phyloP scores from a whole-genome alignment of 2,329 filamentous ascomycete genomes.

The Emericellopsis cladophorae region DNA sequence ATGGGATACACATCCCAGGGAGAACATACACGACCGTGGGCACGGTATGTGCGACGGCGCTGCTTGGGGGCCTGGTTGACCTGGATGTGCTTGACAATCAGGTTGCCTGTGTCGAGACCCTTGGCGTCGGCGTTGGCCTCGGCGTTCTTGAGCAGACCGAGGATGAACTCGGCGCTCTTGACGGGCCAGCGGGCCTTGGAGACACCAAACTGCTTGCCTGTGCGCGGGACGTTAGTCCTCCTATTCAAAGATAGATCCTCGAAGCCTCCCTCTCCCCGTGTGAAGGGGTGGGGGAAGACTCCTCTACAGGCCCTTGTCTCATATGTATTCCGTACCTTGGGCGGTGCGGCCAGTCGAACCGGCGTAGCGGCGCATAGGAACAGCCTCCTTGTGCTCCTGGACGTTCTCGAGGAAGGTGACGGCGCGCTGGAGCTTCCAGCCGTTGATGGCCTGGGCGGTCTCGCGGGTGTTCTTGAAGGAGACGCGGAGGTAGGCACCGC shows the following conservation, averaged over 20 bases:
- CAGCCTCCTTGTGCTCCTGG: slow-evolving; percentile 89
- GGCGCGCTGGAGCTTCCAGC: slow-evolving; percentile 94
- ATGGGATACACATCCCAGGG: background rate
- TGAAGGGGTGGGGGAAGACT: background rate
- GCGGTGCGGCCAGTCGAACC: slow-evolving; percentile 90
- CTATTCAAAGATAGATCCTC: background rate
- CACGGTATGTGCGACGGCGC: slow-evolving; percentile 98
- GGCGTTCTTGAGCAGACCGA: slow-evolving; percentile 94
- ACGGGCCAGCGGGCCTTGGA: slow-evolving; percentile 96
- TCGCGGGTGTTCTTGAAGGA: slow-evolving; percentile 99
- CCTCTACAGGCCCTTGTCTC: background rate
- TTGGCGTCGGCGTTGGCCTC: slow-evolving; percentile 96
- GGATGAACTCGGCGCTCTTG: slow-evolving; percentile 97
- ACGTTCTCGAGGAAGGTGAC: slow-evolving; percentile 98
- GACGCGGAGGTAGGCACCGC: slow-evolving; percentile 97
- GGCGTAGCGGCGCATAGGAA: slow-evolving; percentile 96
- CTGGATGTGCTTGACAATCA: slow-evolving; percentile 99
- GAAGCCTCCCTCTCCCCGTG: background rate
- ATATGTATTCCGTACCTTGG: slow-evolving; percentile 67
- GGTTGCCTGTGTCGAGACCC: slow-evolving; percentile 92
- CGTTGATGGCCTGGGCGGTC: slow-evolving; percentile 98
- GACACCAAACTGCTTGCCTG: slow-evolving; percentile 98
- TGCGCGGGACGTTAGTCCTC: too few species aligned
- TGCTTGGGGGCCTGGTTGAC: slow-evolving; percentile 99
- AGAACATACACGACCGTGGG: slow-evolving; percentile 92